These are phyloP conservation scores for Arthrobotrys pseudoclavata DNA, from an alignment of 2,329 filamentous ascomycete species.

Conservation along the genomic window DNA sequence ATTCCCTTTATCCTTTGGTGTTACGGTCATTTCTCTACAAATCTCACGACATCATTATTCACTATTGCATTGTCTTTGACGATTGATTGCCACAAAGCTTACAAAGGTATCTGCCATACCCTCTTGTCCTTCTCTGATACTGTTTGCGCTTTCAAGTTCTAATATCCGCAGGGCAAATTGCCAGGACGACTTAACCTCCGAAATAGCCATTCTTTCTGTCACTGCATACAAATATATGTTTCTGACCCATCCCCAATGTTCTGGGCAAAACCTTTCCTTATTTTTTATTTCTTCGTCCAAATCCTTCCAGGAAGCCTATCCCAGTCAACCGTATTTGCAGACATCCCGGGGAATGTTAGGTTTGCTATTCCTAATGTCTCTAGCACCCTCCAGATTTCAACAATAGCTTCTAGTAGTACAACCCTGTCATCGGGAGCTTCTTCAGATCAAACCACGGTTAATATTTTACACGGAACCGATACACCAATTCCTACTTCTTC, in stretches of 20 bases:
- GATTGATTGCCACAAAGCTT: no score
- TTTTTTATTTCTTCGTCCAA: not conserved
- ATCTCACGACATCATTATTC: no score
- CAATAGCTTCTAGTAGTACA: not conserved
- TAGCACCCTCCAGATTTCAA: not conserved
- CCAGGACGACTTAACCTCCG: no score
- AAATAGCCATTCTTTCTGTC: no score
- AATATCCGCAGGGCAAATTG: no score
- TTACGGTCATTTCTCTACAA: not conserved
- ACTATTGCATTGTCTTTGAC: no score
- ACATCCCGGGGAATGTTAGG: slow-evolving; percentile 10
- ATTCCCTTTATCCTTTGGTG: not conserved
- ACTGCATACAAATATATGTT: not conserved
- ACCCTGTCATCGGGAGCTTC: not conserved
- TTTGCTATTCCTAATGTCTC: not conserved
- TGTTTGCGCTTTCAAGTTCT: no score
- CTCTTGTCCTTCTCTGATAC: no score
- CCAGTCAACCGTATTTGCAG: slow-evolving; percentile 7
- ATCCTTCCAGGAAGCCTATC: not conserved
- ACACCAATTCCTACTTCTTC: not conserved
- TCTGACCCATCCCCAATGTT: not conserved
- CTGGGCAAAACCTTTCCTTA: not conserved
- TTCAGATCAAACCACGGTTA: not conserved
- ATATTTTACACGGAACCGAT: not conserved
- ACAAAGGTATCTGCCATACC: no score